Evolutionary conservation across 1,284 basidiomycete genomes (phyloP), one percentile per base, ranked within the genome.

Genomic region (Boletus sp.): DNA sequence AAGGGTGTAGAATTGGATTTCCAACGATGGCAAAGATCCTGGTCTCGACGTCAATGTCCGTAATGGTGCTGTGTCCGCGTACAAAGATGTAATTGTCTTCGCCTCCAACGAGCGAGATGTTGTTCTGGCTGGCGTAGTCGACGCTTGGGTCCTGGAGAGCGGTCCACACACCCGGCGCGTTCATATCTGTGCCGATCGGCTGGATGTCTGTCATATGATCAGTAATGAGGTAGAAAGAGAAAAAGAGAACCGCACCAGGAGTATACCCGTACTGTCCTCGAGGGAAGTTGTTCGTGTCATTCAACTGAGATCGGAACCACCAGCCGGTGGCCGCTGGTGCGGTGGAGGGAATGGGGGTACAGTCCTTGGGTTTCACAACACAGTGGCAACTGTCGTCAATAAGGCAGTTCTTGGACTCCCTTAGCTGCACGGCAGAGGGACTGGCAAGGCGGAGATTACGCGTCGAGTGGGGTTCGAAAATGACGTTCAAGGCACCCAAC

Each of bases 391-490:
- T 16, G 7, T 33, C 31, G 31, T 53, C n/a, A 3, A 7, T 27
- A 7, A n/a, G 0, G 2, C 8, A 10, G 13, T 58, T n/a, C n/a
- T 53, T 10, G 16, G 25, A 25, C 17, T 33, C 58, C 48, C 49
- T 65, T 3, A 55, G 19, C 40, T 56, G 31, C 4, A 10, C 30
- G 7, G 55, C 61, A 28, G 57, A 55, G 8, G 55, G 28, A 13
- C 55, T 64, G 31, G 64, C 55, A 27, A 59, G 55, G 3, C 64
- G 64, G 9, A 66, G 38, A 13, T 65, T 65, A 10, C 64, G 64
- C 7, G 55, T 59, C 17, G 64, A 37, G 10, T 59, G 52, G 2
- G 56, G 55, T 11, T 65, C 64, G 35, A 65, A 65, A 13, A 65
- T 28, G 25, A 65, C 19, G 23, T 65, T 65, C 46, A 65, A 7